Evolutionary conservation across 2,329 filamentous ascomycete genomes (phyloP), one percentile per base, ranked within the genome.

Genomic region (Lasiodiplodia sp.): DNA sequence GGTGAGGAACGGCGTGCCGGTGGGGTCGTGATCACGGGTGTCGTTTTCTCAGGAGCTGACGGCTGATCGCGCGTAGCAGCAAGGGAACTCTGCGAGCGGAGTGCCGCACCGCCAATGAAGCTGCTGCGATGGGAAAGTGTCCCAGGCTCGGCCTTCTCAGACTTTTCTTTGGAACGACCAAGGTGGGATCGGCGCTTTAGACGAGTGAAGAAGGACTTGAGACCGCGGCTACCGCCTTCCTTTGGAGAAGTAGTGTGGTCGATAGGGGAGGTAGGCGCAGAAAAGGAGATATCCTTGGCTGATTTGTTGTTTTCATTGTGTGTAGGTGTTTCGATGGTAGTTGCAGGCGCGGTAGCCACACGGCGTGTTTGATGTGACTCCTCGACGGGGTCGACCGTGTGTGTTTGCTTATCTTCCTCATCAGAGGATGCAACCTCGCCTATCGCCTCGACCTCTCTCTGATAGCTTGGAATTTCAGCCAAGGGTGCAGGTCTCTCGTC

Each of bases 191-290:
- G 77, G 31, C 79, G 78, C 68, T 79, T 81, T 67, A 82, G 68
- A 38, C 79, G 81, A 71, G 71, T 75, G 40, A 82, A 70, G 40
- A 82, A 72, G 1, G 73, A 75, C 38, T 79, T 79, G 69, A 82
- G 71, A 16, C 78, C 75, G 56, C 79, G 80, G 8, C 47, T 64
- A 38, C 60, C 60, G n/a, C 75, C 74, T 58, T 71, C 70, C n/a
- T 53, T 64, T 14, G 60, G 52, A 12, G 60, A 64, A 11, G 44
- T n/a, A 23, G 60, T 52, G 14, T 31, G 28, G 23, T 64, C 60
- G 47, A 52, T 14, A 1, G 60, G 60, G 18, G 66, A 40, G 28
- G n/a, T 38, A 21, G 55, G 38, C 31, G 62, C 23, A 40, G 62
- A 56, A 18, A 56, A 56, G 8, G 65, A 58, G 18, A 47, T 37